Evolutionary conservation across 257 asterid species (phyloP).

Genomic region (Solanum peruvianum): DNA sequence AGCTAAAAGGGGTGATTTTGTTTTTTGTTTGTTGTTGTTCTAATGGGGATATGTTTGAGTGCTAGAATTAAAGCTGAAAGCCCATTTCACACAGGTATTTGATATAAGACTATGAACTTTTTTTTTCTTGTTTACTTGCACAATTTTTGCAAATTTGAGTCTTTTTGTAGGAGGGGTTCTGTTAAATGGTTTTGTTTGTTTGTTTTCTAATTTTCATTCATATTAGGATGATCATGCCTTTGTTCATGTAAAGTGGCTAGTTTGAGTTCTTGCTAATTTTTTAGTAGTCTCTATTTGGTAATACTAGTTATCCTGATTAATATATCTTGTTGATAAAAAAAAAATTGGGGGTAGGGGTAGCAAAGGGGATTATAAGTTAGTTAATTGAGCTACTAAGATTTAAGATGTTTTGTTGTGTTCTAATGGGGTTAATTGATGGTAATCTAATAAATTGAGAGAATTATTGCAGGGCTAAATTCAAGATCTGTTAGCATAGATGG

Average conservation of each 20-base stretch:
- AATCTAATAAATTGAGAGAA: background rate
- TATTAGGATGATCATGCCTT: background rate
- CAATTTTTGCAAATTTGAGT: background rate
- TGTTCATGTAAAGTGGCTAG: background rate
- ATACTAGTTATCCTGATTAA: background rate
- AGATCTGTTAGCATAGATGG: conserved; percentile 33
- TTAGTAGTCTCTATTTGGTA: background rate
- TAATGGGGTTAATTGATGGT: background rate
- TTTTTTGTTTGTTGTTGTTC: background rate
- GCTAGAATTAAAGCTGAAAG: conserved; percentile 26
- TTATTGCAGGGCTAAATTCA: conserved; percentile 36
- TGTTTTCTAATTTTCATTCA: background rate
- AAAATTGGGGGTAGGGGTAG: background rate
- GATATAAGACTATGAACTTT: background rate
- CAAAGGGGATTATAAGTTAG: background rate
- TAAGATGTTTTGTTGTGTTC: background rate
- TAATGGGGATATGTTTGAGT: conserved; percentile 34
- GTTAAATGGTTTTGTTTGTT: background rate
- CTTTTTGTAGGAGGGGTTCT: background rate
- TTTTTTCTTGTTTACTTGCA: background rate
- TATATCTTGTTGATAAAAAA: background rate
- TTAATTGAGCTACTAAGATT: background rate
- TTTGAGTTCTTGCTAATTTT: background rate
- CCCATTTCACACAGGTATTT: conserved; percentile 12
- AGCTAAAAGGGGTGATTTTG: background rate